Evolutionary conservation across 768 basidiomycete genomes (phyloP), one percentile per base, ranked within the genome.

Genomic region (Lentinula sp.): DNA sequence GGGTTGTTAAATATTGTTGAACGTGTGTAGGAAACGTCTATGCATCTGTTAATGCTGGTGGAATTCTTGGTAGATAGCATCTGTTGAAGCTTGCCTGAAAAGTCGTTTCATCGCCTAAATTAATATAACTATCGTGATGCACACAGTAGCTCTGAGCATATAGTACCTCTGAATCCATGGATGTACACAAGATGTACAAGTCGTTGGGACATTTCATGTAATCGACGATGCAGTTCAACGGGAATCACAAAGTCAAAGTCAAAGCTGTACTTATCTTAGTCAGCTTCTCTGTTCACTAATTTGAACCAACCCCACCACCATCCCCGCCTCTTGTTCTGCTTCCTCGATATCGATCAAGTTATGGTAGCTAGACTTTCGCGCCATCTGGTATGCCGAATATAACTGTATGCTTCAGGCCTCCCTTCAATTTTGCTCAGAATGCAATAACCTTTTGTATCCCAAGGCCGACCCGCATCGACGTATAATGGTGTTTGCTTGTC

Each of bases 391-490:
- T 9, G 3, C n/a, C 23, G 3, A 7, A 8, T 39, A 39, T 13
- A 59, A 21, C 45, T 34, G 21, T 28, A n/a, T 15, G 11, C 46
- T 11, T n/a, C 37, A 93, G 91, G 87, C 91, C 10, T 90, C 90
- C 2, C 84, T 96, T 32, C 86, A 91, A 66, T 96, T 96, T 74
- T 96, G 94, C 68, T 87, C 86, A 42, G 94, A 96, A 79, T 96
- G 94, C 80, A 95, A 95, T 77, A 96, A 97, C 70, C 82, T 97
- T 32, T 80, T 97, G 57, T 95, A 96, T 72, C 94, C 94, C 21
- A 88, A 95, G 76, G 95, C 92, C 46, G 95, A 97, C 74, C 85
- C 85, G 60, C 81, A 87, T 63, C 87, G 94, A 51, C 83, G 89
- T 50, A 84, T 89, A 59, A 88, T 98, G 83, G 84, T 95, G 46